Conservation (phyloP, 73 alveolate species). For the Paramecium sonneborni region DNA sequence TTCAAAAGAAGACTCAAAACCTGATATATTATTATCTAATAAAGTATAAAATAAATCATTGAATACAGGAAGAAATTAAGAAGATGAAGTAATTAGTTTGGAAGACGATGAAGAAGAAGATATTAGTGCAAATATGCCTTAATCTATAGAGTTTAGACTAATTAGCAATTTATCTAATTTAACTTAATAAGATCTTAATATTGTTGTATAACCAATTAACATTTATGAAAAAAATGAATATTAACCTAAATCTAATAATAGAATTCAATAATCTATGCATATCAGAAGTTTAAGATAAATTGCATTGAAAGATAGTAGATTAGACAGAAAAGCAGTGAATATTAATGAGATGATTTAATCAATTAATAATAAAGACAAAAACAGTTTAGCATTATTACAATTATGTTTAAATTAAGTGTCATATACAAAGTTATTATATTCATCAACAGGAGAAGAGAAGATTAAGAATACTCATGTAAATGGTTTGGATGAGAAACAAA, state of each 20-base stretch:
- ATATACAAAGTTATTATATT: neutral
- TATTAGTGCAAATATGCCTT: neutral
- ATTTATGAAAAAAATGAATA: neutral
- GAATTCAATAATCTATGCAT: neutral
- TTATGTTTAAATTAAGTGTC: neutral
- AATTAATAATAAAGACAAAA: neutral
- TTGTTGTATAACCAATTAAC: neutral
- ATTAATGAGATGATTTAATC: neutral
- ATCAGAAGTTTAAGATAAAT: neutral
- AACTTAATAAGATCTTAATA: neutral
- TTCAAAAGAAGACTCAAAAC: neutral
- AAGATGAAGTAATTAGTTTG: neutral
- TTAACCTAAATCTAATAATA: neutral
- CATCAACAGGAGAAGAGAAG: neutral
- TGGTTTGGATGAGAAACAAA: neutral
- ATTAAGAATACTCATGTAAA: neutral
- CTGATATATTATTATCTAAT: neutral
- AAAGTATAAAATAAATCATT: neutral
- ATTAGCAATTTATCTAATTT: neutral
- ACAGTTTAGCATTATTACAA: neutral
- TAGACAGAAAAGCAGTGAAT: neutral
- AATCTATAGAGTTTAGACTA: neutral
- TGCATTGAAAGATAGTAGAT: neutral
- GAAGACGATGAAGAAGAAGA: neutral
- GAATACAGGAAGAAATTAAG: neutral